Percentiles rank a stretch among this genome's conserved stretches.
phyloP scores from a whole-genome alignment of 345 rosid genomes.

The Dipteronia dyeriana region DNA sequence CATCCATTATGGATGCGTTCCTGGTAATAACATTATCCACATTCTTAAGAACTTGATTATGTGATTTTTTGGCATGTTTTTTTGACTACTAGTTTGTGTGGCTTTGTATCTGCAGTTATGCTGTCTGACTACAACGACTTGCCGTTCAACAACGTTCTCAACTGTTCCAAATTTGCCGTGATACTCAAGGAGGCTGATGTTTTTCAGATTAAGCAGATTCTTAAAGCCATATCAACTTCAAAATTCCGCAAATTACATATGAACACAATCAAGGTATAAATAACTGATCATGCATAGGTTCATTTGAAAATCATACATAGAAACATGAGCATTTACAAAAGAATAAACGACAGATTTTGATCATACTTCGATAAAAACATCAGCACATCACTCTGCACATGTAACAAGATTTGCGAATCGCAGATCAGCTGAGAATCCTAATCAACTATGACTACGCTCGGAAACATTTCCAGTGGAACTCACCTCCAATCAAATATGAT shows the following conservation, averaged over 20 bases:
- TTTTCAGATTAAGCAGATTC: slow-evolving; percentile 7
- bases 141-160: slow-evolving; percentile 26
- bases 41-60: neutral
- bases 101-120: slow-evolving; percentile 21
- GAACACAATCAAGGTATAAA: slow-evolving; percentile 10
- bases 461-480: slow-evolving; percentile 56
- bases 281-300: neutral
- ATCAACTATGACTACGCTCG: slow-evolving; percentile 26
- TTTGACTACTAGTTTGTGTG: neutral
- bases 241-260: neutral
- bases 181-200: slow-evolving; percentile 21
- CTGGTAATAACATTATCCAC: slow-evolving; percentile 19
- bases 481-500: slow-evolving; percentile 47
- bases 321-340: neutral
- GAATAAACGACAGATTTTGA: too few relatives aligned
- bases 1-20: slow-evolving; percentile 31
- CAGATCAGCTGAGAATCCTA: too few relatives aligned
- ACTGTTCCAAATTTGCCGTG: slow-evolving; percentile 21
- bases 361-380: too few relatives aligned
- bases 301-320: neutral
- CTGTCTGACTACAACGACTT: slow-evolving; percentile 17
- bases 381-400: too few relatives aligned
- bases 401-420: too few relatives aligned
- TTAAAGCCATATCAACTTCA: slow-evolving; percentile 7
- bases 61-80: too few relatives aligned